Conservation (phyloP, 1,284 basidiomycete genomes). For the Ustilago vetiveriae region DNA sequence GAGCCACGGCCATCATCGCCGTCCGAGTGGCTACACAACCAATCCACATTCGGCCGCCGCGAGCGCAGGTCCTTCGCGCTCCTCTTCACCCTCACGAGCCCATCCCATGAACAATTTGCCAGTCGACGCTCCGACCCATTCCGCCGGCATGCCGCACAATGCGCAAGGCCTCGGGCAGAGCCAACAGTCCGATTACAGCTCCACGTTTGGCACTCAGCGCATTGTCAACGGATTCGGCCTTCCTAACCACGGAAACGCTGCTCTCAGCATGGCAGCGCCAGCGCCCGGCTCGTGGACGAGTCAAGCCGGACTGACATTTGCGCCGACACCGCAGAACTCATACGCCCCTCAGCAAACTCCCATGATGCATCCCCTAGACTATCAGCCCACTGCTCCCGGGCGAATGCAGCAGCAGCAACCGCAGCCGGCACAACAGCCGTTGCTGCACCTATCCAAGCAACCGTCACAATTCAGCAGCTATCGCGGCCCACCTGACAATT, state of each 20-base stretch:
- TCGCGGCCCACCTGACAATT: constrained; percentile 19
- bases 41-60: constrained; percentile 43
- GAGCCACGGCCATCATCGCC: constrained; percentile 21
- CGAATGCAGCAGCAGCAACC: constrained; percentile 20
- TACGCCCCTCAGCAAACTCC: constrained; percentile 19
- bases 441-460: constrained; percentile 26
- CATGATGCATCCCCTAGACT: constrained; percentile 13
- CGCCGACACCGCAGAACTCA: constrained; percentile 14
- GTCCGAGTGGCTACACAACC: constrained; percentile 36
- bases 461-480: constrained; percentile 35
- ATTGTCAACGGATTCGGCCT: constrained; percentile 18
- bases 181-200: constrained; percentile 25
- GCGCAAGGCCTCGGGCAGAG: constrained; percentile 6
- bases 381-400: constrained; percentile 7
- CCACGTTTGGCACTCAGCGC: constrained; percentile 22
- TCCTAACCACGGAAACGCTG: background rate
- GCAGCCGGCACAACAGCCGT: constrained; percentile 15
- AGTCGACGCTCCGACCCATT: constrained; percentile 7
- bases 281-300: constrained; percentile 25
- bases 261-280: background rate
- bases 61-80: constrained; percentile 42
- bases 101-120: constrained; percentile 6
- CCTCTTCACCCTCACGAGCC: constrained; percentile 36
- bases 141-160: constrained; percentile 15
- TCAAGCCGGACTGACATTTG: constrained; percentile 10